Base-by-base conservation (phyloP, 371 early-diverging fungal genomes). In the Saksenaea oblongispora region DNA sequence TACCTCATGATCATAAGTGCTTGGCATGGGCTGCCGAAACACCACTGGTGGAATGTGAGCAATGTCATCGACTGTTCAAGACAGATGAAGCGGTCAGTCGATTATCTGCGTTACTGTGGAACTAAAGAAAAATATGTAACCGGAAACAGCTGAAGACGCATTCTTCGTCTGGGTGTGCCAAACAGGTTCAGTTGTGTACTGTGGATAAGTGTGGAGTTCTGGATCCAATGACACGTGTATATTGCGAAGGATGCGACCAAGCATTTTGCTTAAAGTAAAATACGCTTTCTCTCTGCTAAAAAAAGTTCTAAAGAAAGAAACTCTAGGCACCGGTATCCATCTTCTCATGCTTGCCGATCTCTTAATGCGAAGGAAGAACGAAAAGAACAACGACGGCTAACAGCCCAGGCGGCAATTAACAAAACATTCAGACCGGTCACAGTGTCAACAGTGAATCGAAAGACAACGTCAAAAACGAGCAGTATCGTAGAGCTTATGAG, bases 401-500 rank as follows among this genome's bases (percentile, higher is more conserved):
- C 72, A 13, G 74, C 77, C 14, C 70, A 71, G 62, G 66, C 64
- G 47, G 61, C 67, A 31, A 9, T 77, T 3, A 68, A 67, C 15
- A 71, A 67, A 22, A 67, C 65, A 47, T 70, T 74, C 27, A 41
- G 39, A 11, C 26, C 58, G 2, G 14, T 56, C 2, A 44, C 47
- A 47, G 22, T 47, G 11, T 22, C 66, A 34, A n/a, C 60, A 54
- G 34, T 15, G 36, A 36, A 63, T 42, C 55, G 39, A 35, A 28
- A 51, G n/a, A 47, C 70, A 11, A 35, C 56, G 0, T 61, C 63
- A 34, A 65, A 57, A 26, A 64, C 65, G n/a, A 61, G 58, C 14
- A 67, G 66, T 2, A 70, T 67, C 35, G 66, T 77, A 14, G 77
- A 77, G 53, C 22, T 73, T 34, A 77, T 77, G 77, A 77, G 74